Evolutionary conservation across 2,329 filamentous ascomycete genomes (phyloP).

Genomic region (Hymenoscyphus salicellus): DNA sequence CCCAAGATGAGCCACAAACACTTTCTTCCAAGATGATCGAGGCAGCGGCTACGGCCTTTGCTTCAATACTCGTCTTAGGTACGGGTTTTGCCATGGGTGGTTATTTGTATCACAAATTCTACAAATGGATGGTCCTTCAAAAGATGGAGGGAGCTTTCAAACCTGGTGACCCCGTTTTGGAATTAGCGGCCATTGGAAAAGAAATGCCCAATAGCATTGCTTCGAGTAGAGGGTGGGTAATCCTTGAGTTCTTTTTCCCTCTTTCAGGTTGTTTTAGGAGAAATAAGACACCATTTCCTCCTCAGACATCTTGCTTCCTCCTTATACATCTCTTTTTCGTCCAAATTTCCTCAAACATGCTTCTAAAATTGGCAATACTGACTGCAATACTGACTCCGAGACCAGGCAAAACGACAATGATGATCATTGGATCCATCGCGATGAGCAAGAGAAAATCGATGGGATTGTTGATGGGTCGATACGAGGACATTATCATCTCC

Average conservation of each 20-base stretch:
- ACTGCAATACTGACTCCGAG: too few relatives aligned
- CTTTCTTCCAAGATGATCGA: conserved; percentile 62
- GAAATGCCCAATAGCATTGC: conserved; percentile 46
- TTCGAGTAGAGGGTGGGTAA: conserved; percentile 40
- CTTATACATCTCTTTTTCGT: too few relatives aligned
- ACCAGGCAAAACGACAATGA: conserved; percentile 17
- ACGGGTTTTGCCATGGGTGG: conserved; percentile 63
- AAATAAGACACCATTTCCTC: too few relatives aligned
- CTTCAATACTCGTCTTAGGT: conserved; percentile 70
- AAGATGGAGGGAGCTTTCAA: conserved; percentile 93
- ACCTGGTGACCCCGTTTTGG: conserved; percentile 85
- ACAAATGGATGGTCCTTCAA: conserved; percentile 84
- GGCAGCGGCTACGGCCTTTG: conserved; percentile 70
- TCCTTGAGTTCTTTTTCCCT: too few relatives aligned
- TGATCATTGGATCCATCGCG: conserved; percentile 75
- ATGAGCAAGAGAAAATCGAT: conserved; percentile 79
- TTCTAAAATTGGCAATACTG: too few relatives aligned
- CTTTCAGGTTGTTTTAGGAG: too few relatives aligned
- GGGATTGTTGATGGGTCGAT: conserved; percentile 72
- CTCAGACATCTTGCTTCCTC: too few relatives aligned
- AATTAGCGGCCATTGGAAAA: conserved; percentile 67
- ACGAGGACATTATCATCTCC: conserved; percentile 81
- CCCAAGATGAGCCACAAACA: conserved; percentile 22
- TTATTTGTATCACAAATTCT: conserved; percentile 75
- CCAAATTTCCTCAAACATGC: too few relatives aligned